Evolutionary conservation across 805 yeast species (phyloP), one percentile per base, ranked within the genome.

Genomic region (Lachancea mirantina): DNA sequence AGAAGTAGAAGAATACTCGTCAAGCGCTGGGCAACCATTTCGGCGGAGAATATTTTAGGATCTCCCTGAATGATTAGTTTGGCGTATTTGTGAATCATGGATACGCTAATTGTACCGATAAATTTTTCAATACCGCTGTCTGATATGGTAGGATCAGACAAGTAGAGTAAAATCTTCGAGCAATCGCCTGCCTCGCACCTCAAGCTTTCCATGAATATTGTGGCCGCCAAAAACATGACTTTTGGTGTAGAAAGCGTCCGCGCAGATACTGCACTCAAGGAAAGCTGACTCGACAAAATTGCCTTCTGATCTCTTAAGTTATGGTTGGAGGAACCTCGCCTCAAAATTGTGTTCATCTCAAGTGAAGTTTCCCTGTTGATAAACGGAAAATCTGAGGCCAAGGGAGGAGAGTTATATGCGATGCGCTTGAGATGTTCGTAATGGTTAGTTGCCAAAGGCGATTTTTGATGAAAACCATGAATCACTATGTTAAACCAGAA

Each of bases 401-500:
- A 66, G 2, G 95, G 85, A 2, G 96, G 95, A 4, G 96, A 72
- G 50, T 72, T 82, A 52, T 80, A 74, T 1, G 98, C 97, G 44
- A 92, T 81, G 34, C 76, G 64, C 45, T 70, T 65, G 25, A 89
- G 65, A 17, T 74, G 72, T 0, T 45, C 45, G 26, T 58, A 54
- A 47, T 72, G 68, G n/a, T 60, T 59, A 35, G 61, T 58, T 10
- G 74, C 69, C 49, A 77, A 62, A 9, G 65, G 63, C 0, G 92
- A 76, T 22, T 66, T 66, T 35, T 65, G 65, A n/a, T 76, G 70
- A 52, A 78, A 85, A 0, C 98, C 98, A 57, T 92, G 95, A 17
- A 88, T 82, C 4, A 79, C 89, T 68, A 92, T 66, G 50, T 89
- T 92, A 56, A 84, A 85, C 99, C 99, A 92, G 26, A 85, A 76